These are phyloP conservation scores for Ophiocordyceps camponoti-floridani DNA, from an alignment of 2,329 filamentous ascomycete genomes.

Conservation along the genomic window DNA sequence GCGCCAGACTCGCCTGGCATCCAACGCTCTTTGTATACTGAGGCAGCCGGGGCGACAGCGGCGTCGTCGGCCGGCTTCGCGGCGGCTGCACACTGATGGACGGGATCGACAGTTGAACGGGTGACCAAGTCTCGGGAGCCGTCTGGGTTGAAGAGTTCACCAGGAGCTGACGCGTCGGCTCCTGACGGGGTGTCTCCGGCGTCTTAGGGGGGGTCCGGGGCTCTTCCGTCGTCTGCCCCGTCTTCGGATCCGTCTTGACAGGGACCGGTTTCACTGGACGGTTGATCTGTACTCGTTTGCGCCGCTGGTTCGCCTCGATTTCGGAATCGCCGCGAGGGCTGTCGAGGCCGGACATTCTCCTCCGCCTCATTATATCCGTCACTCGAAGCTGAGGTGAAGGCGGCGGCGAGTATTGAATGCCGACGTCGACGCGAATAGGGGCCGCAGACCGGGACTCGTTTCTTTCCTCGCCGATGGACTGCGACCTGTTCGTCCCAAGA, in stretches of 20 bases:
- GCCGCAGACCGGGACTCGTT: conserved; percentile 12
- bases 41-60: conserved; percentile 54
- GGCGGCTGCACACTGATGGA: conserved; percentile 87
- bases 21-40: conserved; percentile 69
- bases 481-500: conserved; percentile 30
- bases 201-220: conserved; percentile 47
- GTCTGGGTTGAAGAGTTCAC: conserved; percentile 47
- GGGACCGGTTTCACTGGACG: conserved; percentile 32
- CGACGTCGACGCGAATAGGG: conserved; percentile 50
- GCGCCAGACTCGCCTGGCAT: conserved; percentile 48
- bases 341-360: conserved; percentile 24
- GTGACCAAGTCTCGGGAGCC: conserved; percentile 9
- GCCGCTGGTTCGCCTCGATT: conserved; percentile 56
- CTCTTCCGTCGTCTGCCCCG: conserved; percentile 7
- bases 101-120: conserved; percentile 43
- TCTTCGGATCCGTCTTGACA: conserved; percentile 20
- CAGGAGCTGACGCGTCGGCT: conserved; percentile 22
- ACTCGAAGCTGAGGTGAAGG: conserved; percentile 43
- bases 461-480: conserved; percentile 35
- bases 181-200: conserved; percentile 31
- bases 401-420: conserved; percentile 69
- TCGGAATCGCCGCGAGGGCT: conserved; percentile 32
- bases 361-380: conserved; percentile 16
- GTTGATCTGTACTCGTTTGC: conserved; percentile 44
- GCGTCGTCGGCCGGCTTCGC: conserved; percentile 63